Base-by-base conservation (phyloP, 2,329 filamentous ascomycete species). In the Aspergillus proliferans region DNA sequence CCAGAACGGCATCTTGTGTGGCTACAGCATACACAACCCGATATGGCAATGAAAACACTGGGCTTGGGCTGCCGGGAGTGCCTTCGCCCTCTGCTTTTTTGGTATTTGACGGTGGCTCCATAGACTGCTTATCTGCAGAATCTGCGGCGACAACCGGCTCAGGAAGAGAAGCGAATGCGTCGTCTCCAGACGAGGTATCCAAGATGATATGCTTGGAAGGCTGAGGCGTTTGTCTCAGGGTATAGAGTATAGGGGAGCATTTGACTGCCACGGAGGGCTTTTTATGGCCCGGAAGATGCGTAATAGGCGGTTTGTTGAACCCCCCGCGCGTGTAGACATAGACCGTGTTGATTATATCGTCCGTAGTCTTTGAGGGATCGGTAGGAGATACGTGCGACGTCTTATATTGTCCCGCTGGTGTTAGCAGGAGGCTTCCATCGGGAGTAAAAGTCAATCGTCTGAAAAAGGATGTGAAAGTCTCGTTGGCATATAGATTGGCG, bases 311-410 rank as follows among this genome's bases (percentile, higher is more conserved):
- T 67, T 94, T 96, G 72, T 96, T 97, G 63, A 98, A 89, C 21
- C 93, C 93, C 26, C 91, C 93, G 59, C 93, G 80, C 0, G 92
- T 96, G 69, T 98, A 98, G 47, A 98, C 93, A 70, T 98, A 98
- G 19, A 98, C 94, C 0, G 93, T 98, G 65, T 98, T 98, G 60
- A 87, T 90, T 46, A 96, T 80, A 57, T 98, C 92, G 58, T 93
- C 92, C 0, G 80, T 80, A 0, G 83, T 79, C 67, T 91, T 95
- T 2, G 77, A 65, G n/a, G 76, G 72, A 53, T 90, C 87, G 44
- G 81, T 80, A 19, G 84, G 74, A 43, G 83, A 81, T 19, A 76
- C 73, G 56, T 88, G 82, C 45, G 89, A 82, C 2, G 86, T 87
- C 66, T 95, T 94, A 71, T 93, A 97, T 65, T 97, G 93, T 6